Evolutionary conservation across 1,139 yeast genomes (phyloP).

Genomic region (Blastobotrys apis): DNA sequence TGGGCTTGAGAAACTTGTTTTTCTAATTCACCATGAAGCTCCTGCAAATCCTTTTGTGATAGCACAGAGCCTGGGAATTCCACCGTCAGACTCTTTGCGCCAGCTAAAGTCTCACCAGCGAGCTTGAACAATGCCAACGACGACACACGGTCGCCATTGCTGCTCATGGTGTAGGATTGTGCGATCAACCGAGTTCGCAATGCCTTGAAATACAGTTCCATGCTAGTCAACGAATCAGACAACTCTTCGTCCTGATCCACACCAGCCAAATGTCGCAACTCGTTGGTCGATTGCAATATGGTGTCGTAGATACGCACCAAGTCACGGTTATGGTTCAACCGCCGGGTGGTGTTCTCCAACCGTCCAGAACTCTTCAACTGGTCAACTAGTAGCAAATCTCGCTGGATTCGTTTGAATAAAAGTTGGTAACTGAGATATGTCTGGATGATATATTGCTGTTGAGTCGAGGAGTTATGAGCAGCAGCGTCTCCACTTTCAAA

Average conservation of each 20-base stretch:
- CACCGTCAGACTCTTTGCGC: slow-evolving; percentile 18
- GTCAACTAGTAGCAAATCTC: slow-evolving; percentile 56
- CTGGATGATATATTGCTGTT: slow-evolving; percentile 67
- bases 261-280: slow-evolving; percentile 80
- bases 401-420: slow-evolving; percentile 60
- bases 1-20: slow-evolving; percentile 42
- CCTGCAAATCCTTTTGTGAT: slow-evolving; percentile 36
- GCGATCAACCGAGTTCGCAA: slow-evolving; percentile 47
- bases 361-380: slow-evolving; percentile 32
- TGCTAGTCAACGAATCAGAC: slow-evolving; percentile 47
- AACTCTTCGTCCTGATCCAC: slow-evolving; percentile 80
- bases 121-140: slow-evolving; percentile 50
- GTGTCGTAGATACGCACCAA: slow-evolving; percentile 48
- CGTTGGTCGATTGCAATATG: slow-evolving; percentile 47
- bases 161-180: slow-evolving; percentile 43
- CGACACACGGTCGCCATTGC: slow-evolving; percentile 44
- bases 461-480: slow-evolving; percentile 48
- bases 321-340: slow-evolving; percentile 43
- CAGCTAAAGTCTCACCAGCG: slow-evolving; percentile 27
- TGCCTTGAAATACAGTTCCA: slow-evolving; percentile 46
- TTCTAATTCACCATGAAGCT: slow-evolving; percentile 34
- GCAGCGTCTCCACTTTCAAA: slow-evolving; percentile 40
- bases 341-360: slow-evolving; percentile 23
- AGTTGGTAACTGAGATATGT: slow-evolving; percentile 72
- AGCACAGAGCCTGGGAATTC: slow-evolving; percentile 36